phyloP scores from a whole-genome alignment of 1,284 basidiomycete species.

The Grifola frondosa region DNA sequence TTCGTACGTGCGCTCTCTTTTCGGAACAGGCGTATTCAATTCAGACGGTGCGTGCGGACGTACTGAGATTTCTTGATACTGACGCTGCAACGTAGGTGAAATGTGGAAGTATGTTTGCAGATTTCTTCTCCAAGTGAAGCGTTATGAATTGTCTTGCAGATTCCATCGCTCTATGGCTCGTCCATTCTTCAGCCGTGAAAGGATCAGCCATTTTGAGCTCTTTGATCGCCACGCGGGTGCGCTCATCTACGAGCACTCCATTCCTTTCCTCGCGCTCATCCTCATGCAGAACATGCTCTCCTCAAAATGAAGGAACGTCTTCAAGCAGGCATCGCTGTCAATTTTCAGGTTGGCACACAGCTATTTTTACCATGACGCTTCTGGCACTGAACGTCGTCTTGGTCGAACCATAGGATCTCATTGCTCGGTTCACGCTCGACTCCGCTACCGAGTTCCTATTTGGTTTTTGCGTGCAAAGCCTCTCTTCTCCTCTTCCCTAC shows the following conservation, averaged over 20 bases:
- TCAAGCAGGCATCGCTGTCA: constrained; percentile 1
- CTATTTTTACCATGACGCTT: background rate
- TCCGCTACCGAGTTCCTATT: constrained; percentile 40
- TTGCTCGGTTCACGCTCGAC: constrained; percentile 37
- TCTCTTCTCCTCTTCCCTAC: constrained; percentile 29
- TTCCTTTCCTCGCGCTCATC: background rate
- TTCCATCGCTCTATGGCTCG: constrained; percentile 29
- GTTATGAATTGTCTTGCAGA: constrained; percentile 7
- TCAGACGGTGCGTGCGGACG: constrained; percentile 3
- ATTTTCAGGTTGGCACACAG: constrained; percentile 4
- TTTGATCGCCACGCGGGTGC: constrained; percentile 5
- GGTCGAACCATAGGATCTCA: constrained; percentile 23
- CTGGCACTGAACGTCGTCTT: background rate
- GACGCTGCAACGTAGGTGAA: constrained; percentile 15
- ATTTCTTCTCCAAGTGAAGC: background rate
- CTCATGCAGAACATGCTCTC: background rate
- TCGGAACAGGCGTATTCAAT: constrained; percentile 8
- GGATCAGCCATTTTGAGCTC: constrained; percentile 6
- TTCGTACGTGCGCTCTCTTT: background rate
- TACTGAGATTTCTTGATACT: background rate
- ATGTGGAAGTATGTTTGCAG: constrained; percentile 27
- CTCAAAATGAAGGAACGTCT: constrained; percentile 6
- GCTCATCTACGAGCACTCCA: constrained; percentile 14
- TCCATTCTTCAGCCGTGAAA: constrained; percentile 3
- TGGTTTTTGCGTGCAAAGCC: constrained; percentile 31